Evolutionary conservation across 257 asterid species (phyloP), one percentile per base, ranked within the genome.

Genomic region (Ajuga chamaepitys): DNA sequence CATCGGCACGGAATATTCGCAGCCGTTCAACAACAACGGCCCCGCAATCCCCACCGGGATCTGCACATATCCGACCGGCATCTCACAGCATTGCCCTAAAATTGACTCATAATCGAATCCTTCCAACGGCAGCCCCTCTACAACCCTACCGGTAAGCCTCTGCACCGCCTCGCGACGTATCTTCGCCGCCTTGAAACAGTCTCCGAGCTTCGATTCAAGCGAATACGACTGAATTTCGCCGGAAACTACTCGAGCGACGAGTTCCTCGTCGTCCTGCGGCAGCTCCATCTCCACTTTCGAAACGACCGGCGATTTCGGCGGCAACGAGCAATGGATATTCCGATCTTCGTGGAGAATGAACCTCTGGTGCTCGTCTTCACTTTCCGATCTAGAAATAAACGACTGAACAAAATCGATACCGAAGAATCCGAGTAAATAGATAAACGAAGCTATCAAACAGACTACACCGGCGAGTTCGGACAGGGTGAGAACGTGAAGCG

Each of bases 51-150:
- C 96, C 3, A 91, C 98, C 48, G 96, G 98, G 58, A 91, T 85
- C 86, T 88, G 96, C 37, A 88, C 95, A 44, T 77, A 91, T 0
- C 96, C 98, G 9, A 88, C 85, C 12, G 98, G 96, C 96, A 91
- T 88, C 86, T 91, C 98, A 45, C 98, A 91, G 79, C 95, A 91
- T 80, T 88, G 98, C 22, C 96, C 95, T 72, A 88, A 66, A 75
- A 91, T 86, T 0, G 96, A 85, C 3, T 79, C 86, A 40, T 91
- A 88, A 70, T 91, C 95, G 16, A 91, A 86, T 21, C 96, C 96
- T 4, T 88, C 95, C 67, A 91, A 26, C 2, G 96, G 96, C 65
- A 91, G 59, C 1, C 96, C 98, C 21, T 77, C 82, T 21, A 88
- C 44, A 2, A 85, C 80, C 75, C 81, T 81, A 22, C 95, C 86